Conservation (phyloP, 768 basidiomycete species). For the Tulasnella sp. region DNA sequence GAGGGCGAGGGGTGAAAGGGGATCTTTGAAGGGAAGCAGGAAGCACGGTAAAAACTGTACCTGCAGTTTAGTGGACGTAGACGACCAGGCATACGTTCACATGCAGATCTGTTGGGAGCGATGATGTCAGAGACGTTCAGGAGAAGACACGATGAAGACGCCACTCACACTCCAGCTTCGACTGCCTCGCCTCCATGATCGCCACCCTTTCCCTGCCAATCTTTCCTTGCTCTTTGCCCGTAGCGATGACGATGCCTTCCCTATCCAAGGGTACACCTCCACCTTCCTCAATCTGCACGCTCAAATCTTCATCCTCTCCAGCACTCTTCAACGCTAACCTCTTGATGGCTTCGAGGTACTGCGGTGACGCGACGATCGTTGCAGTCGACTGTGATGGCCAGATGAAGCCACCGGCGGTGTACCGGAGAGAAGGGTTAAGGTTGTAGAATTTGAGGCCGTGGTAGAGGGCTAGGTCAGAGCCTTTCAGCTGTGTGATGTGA, state of each 20-base stretch:
- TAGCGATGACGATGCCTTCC: slow-evolving; percentile 16
- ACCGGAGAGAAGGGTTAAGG: slow-evolving; percentile 63
- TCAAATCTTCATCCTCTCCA: slow-evolving; percentile 17
- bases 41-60: not conserved
- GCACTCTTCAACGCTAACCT: slow-evolving; percentile 9
- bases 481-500: slow-evolving; percentile 50
- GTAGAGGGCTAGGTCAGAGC: slow-evolving; percentile 65
- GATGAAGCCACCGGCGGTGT: slow-evolving; percentile 70
- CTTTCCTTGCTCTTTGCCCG: slow-evolving; percentile 2
- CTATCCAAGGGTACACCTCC: slow-evolving; percentile 14
- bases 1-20: not conserved
- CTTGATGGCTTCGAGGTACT: slow-evolving; percentile 9
- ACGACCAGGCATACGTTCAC: slow-evolving; percentile 21
- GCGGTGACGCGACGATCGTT: slow-evolving; percentile 5
- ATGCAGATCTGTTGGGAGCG: slow-evolving; percentile 6
- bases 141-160: not conserved
- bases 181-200: slow-evolving; percentile 15
- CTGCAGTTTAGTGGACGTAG: slow-evolving; percentile 17
- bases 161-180: slow-evolving; percentile 16
- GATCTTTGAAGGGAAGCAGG: not conserved
- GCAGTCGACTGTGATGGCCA: slow-evolving; percentile 53
- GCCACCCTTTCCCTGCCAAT: slow-evolving; percentile 18
- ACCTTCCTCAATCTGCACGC: slow-evolving; percentile 18
- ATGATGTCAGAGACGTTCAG: not conserved
- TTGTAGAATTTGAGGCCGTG: slow-evolving; percentile 72